phyloP scores from a whole-genome alignment of 768 basidiomycete species.

The Filobasidium floriforme region DNA sequence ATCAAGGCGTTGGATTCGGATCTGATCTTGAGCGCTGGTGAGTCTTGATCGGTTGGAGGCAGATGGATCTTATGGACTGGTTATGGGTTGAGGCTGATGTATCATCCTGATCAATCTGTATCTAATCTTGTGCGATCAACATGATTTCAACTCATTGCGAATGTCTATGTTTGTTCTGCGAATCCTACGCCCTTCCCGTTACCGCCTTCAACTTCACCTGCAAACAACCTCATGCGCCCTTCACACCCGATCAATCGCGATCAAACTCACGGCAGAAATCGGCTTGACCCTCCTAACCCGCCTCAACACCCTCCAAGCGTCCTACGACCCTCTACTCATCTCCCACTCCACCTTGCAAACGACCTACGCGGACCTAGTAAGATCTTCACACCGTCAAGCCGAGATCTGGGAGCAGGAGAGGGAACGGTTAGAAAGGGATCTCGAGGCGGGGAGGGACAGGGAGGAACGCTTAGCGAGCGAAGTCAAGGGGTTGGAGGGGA shows the following conservation, averaged over 20 bases:
- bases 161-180: too few relatives aligned
- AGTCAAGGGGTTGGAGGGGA: neutral
- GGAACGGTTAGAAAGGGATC: constrained; percentile 1
- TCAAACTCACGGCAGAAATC: neutral
- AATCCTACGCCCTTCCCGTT: too few relatives aligned
- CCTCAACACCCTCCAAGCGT: constrained; percentile 6
- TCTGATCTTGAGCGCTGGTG: neutral
- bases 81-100: too few relatives aligned
- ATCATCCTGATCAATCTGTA: too few relatives aligned
- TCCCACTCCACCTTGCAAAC: constrained; percentile 6
- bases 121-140: too few relatives aligned
- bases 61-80: too few relatives aligned
- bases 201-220: too few relatives aligned
- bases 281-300: constrained; percentile 4
- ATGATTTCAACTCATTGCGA: too few relatives aligned
- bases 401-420: neutral
- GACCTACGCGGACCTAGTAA: neutral
- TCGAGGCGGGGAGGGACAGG: neutral
- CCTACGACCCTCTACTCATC: constrained; percentile 1
- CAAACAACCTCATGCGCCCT: neutral
- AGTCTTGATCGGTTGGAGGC: neutral
- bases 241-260: too few relatives aligned
- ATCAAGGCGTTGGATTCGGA: neutral
- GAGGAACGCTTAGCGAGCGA: neutral
- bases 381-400: neutral